Percentiles rank a stretch among this genome's conserved stretches.
These are phyloP conservation scores for Colletotrichum liaoningense DNA, from an alignment of 2,329 filamentous ascomycete species.

Conservation along the genomic window DNA sequence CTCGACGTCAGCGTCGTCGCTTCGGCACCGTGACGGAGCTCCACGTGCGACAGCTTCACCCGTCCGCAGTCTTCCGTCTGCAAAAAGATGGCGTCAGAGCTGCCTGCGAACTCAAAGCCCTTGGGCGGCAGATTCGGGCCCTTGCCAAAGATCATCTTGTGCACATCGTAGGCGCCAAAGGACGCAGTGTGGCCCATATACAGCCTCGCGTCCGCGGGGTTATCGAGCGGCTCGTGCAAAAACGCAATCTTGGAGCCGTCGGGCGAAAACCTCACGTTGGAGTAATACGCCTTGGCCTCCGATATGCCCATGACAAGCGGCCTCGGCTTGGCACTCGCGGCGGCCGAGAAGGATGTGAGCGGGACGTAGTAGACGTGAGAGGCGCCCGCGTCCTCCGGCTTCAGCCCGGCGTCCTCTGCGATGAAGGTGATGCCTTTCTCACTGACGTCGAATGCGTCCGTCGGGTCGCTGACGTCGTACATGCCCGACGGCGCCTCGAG, in stretches of 20 bases:
- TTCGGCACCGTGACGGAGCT: conserved; percentile 43
- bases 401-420: conserved; percentile 37
- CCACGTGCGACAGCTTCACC: conserved; percentile 46
- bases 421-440: conserved; percentile 49
- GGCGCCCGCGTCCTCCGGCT: conserved; percentile 20
- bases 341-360: conserved; percentile 45
- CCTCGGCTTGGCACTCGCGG: conserved; percentile 38
- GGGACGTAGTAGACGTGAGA: conserved; percentile 46
- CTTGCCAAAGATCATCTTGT: conserved; percentile 40
- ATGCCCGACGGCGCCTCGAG: conserved; percentile 46
- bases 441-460: conserved; percentile 47
- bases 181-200: conserved; percentile 45
- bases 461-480: conserved; percentile 40
- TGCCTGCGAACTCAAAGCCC: conserved; percentile 48
- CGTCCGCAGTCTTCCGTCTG: conserved; percentile 48
- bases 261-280: conserved; percentile 49
- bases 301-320: conserved; percentile 39
- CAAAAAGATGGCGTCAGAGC: conserved; percentile 48
- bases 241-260: conserved; percentile 51
- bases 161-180: conserved; percentile 43
- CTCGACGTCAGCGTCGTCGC: conserved; percentile 41
- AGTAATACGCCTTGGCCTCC: conserved; percentile 24
- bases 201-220: conserved; percentile 43
- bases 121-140: conserved; percentile 44
- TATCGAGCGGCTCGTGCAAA: conserved; percentile 40